Evolutionary conservation across 306 rosid genomes (phyloP).

Genomic region (Rubus idaeus): DNA sequence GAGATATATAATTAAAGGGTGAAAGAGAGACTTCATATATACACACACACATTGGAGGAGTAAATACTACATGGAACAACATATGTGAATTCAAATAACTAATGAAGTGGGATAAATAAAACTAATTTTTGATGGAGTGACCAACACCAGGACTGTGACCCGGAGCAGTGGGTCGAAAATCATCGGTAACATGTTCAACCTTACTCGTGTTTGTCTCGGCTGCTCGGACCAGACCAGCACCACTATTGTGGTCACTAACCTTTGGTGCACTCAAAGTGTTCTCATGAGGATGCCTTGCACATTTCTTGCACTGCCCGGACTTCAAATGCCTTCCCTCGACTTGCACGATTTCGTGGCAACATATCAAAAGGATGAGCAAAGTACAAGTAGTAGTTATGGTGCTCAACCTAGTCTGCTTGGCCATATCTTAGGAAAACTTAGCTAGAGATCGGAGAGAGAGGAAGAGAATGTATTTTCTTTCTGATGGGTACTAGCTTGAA

Average conservation of each 20-base stretch:
- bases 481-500: background rate
- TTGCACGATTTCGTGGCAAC: conserved; percentile 29
- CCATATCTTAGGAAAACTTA: conserved; percentile 25
- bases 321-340: conserved; percentile 52
- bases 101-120: background rate
- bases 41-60: background rate
- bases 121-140: conserved; percentile 41
- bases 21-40: background rate
- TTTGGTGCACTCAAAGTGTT: background rate
- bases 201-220: conserved; percentile 23
- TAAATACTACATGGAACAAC: background rate
- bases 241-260: background rate
- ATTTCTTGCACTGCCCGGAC: conserved; percentile 20
- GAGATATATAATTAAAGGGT: background rate
- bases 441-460: conserved; percentile 4
- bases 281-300: conserved; percentile 18
- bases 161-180: conserved; percentile 50
- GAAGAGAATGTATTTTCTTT: background rate
- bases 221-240: background rate
- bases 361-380: conserved; percentile 39
- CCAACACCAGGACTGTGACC: conserved; percentile 59
- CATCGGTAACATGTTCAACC: conserved; percentile 22
- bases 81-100: background rate
- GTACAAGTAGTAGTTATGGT: conserved; percentile 16
- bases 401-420: conserved; percentile 17